Base-by-base conservation (phyloP, 305 asterid species). In the Solanum aculeatissimum region DNA sequence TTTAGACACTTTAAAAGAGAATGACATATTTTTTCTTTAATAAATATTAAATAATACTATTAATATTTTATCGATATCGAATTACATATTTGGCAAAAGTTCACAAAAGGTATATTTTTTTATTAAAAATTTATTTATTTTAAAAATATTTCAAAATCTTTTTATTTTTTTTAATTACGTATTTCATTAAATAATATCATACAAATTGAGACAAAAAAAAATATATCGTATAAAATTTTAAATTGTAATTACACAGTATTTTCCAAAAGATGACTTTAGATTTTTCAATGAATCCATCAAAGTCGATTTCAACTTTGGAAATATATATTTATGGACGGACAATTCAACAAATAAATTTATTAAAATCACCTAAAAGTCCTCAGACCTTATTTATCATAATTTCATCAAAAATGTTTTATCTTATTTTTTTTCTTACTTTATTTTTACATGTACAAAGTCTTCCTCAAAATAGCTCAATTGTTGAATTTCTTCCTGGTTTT, bases 401-500 rank as follows among this genome's bases (percentile, higher is more conserved):
- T 70, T 21, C 66, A 58, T 58, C 32, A 58, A 63, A 1, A 63
- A 27, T 63, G 70, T 63, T 60, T 63, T 1, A 63, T 63, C 70
- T 40, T 9, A 1, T 35, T 11, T 23, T 10, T 69, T 53, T 69
- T 69, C 29, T 6, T 11, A 10, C 78, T 38, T 6, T 69, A 1
- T 40, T 69, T 10, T 1, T 69, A 2, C 78, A 10, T 40, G 78
- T 70, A 40, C 53, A 70, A 70, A 70, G 53, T 40, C 32, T 70
- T 70, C 53, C 53, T 40, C 53, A 9, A 2, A 19, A 70, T 38
- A 68, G 84, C 11, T 80, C 84, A 80, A 80, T 7, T 40, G 55
- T 80, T 80, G 71, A 80, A 21, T 57, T 6, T 80, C 84, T 80
- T 58, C 84, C 84, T 58, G 72, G 84, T 63, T 80, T 58, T 58